Percentiles rank a stretch among this genome's conserved stretches.
Conservation (phyloP, 2,329 filamentous ascomycete species). For the Alternaria gaisen region DNA sequence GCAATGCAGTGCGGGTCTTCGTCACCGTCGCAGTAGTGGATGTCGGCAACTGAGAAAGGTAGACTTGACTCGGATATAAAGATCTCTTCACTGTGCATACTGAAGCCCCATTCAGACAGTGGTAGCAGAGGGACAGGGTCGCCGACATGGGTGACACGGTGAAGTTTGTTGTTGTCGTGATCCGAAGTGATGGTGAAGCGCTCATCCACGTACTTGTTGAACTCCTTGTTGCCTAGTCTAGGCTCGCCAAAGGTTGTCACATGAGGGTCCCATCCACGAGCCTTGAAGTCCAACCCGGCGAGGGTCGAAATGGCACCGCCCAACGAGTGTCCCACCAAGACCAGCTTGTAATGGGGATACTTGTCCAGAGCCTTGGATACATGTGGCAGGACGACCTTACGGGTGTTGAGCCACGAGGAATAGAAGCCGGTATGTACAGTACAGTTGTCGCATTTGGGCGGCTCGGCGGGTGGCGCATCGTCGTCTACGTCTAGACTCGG, state of each 20-base stretch:
- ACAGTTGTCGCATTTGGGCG: conserved; percentile 78
- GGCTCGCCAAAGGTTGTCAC: conserved; percentile 96
- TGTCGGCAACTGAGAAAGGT: conserved; percentile 72
- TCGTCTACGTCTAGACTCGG: conserved; percentile 25
- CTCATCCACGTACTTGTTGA: conserved; percentile 64
- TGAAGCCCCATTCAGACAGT: conserved; percentile 86
- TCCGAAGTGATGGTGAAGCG: conserved; percentile 54
- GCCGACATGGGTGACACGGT: conserved; percentile 82
- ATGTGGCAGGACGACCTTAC: conserved; percentile 72
- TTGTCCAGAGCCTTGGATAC: conserved; percentile 67
- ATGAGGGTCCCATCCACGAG: conserved; percentile 76
- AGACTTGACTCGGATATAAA: conserved; percentile 79
- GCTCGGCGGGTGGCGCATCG: conserved; percentile 40
- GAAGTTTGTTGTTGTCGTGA: conserved; percentile 60
- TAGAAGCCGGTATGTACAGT: conserved; percentile 94
- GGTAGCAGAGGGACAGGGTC: conserved; percentile 92
- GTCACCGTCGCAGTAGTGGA: conserved; percentile 76
- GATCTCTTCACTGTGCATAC: conserved; percentile 85
- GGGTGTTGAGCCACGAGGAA: conserved; percentile 80
- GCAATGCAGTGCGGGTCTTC: conserved; percentile 77
- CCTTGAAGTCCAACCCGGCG: conserved; percentile 81
- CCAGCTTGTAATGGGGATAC: conserved; percentile 76
- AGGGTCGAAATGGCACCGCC: conserved; percentile 92
- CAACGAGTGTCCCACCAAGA: conserved; percentile 88
- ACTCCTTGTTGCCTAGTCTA: conserved; percentile 63